phyloP scores from a whole-genome alignment of 2,329 filamentous ascomycete species.

The Aspergillus tamarii region DNA sequence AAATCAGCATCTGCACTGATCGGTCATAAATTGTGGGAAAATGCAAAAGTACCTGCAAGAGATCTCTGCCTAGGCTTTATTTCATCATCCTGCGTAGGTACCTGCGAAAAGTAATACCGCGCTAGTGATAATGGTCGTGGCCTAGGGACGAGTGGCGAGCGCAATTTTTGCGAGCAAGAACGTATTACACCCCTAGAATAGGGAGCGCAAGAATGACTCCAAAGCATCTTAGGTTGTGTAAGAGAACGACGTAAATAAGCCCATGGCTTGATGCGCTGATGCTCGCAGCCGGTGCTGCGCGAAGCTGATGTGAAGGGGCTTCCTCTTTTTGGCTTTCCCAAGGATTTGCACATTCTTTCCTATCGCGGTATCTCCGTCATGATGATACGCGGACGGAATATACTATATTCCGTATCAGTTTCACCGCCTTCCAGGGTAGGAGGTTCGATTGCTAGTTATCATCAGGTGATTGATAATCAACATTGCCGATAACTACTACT shows the following conservation, averaged over 20 bases:
- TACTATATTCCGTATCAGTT: constrained; percentile 6
- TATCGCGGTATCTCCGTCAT: constrained; percentile 23
- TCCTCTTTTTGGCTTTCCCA: constrained; percentile 2
- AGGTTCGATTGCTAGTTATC: constrained; percentile 8
- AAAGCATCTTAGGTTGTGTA: constrained; percentile 27
- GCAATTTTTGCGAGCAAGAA: constrained; percentile 30
- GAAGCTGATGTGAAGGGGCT: constrained; percentile 5
- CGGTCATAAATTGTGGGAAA: background rate
- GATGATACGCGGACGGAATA: constrained; percentile 18
- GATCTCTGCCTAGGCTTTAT: constrained; percentile 17
- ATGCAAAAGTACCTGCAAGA: constrained; percentile 32
- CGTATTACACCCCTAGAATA: constrained; percentile 34
- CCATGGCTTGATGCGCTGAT: constrained; percentile 26
- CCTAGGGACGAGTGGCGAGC: constrained; percentile 22
- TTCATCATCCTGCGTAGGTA: constrained; percentile 16
- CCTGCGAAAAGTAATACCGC: constrained; percentile 19
- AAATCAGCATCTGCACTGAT: constrained; percentile 19
- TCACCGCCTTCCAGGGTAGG: constrained; percentile 20
- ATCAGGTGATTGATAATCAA: constrained; percentile 16
- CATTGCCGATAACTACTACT: constrained; percentile 1
- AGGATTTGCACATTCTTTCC: constrained; percentile 20
- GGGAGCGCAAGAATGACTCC: constrained; percentile 33
- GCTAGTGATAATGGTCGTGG: constrained; percentile 18
- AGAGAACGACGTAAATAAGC: constrained; percentile 3
- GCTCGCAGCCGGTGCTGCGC: constrained; percentile 23